Conservation (phyloP, 129 eudicot genomes). For the Rutidosis leptorrhynchoides region DNA sequence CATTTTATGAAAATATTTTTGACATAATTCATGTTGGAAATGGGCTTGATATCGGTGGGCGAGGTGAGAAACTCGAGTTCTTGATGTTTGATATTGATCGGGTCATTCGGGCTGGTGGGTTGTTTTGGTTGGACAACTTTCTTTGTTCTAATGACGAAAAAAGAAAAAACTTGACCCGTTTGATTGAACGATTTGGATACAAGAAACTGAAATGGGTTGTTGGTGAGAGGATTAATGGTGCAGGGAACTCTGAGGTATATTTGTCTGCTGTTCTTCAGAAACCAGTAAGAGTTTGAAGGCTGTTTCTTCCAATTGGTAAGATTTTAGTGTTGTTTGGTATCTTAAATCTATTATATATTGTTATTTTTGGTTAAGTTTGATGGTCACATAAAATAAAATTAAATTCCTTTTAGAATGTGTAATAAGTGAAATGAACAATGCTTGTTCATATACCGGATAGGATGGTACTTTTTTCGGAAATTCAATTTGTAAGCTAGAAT, state of each 20-base stretch:
- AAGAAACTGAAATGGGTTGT: constrained; percentile 94
- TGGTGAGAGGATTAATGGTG: constrained; percentile 80
- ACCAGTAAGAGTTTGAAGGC: constrained; percentile 66
- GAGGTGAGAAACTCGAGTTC: constrained; percentile 77
- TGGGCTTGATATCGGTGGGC: constrained; percentile 78
- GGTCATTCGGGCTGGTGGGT: constrained; percentile 77
- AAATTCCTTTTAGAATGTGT: constrained; percentile 38
- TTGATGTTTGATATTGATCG: constrained; percentile 93
- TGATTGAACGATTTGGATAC: constrained; percentile 89
- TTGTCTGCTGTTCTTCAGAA: constrained; percentile 96
- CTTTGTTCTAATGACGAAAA: constrained; percentile 88
- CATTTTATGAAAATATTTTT: constrained; percentile 70
- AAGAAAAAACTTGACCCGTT: constrained; percentile 61
- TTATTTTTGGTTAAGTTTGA: constrained; percentile 29
- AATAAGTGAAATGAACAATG: constrained; percentile 37
- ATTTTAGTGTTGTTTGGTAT: constrained; percentile 26
- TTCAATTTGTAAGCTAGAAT: constrained; percentile 23
- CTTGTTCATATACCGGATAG: constrained; percentile 31
- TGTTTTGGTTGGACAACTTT: constrained; percentile 93
- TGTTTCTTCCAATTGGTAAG: constrained; percentile 20
- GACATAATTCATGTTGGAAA: constrained; percentile 82
- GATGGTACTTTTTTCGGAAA: constrained; percentile 28
- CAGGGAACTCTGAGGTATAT: constrained; percentile 84
- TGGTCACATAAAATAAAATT: constrained; percentile 34
- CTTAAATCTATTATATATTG: constrained; percentile 33